These are phyloP conservation scores for Sarcocystis neurona DNA, from an alignment of 169 alveolate species.

Conservation along the genomic window DNA sequence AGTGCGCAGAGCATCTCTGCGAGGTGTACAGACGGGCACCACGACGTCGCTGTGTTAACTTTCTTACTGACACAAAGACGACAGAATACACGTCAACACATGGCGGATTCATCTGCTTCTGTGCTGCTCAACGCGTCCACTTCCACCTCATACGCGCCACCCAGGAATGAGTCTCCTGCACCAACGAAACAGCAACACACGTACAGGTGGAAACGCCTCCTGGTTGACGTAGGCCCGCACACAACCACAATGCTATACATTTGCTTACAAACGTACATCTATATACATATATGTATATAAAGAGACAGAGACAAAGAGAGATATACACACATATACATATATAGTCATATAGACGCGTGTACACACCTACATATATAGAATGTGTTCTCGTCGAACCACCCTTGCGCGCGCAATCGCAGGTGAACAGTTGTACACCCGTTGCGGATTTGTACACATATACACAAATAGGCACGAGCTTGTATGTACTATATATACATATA, in stretches of 20 bases:
- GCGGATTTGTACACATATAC: too few species aligned
- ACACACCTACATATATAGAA: too few species aligned
- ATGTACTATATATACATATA: too few species aligned
- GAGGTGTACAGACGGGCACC: too few species aligned
- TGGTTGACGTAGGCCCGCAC: not conserved
- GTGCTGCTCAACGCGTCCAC: constrained; percentile 62
- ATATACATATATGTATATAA: not conserved
- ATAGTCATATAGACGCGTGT: not conserved
- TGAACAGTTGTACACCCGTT: too few species aligned
- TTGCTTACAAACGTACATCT: not conserved
- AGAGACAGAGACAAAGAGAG: not conserved
- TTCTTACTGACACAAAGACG: too few species aligned
- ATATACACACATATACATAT: not conserved
- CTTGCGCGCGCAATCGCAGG: too few species aligned
- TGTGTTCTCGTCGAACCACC: too few species aligned
- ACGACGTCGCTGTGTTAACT: too few species aligned
- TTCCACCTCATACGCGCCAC: constrained; percentile 61
- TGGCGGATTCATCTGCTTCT: constrained; percentile 9
- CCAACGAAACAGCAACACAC: not conserved
- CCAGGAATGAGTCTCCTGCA: not conserved
- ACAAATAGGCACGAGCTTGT: too few species aligned
- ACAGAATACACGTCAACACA: too few species aligned
- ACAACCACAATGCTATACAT: not conserved
- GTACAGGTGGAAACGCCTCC: not conserved
- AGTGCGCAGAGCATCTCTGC: too few species aligned